Evolutionary conservation across 1,139 yeast species (phyloP), one percentile per base, ranked within the genome.

Genomic region (Pneumocystis sp.): DNA sequence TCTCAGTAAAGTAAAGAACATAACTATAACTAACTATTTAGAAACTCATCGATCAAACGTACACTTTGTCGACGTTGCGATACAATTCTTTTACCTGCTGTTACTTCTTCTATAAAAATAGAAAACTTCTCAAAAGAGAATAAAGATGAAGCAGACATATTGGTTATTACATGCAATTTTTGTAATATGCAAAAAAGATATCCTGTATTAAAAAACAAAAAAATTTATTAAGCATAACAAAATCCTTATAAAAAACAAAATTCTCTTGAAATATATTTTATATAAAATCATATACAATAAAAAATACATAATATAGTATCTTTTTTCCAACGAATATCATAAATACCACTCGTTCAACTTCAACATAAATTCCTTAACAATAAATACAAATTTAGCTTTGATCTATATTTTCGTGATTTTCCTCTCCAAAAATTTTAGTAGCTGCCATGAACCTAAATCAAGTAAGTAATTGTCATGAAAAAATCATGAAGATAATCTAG

Each of bases 361-460:
- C 2, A 2, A 25, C 17, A 50, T 50, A 50, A 25, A 50, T 12
- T 21, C n/a, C 12, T 40, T 37, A 8, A 12, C 12, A 50, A 8
- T 4, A 50, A 21, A 25, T 8, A 7, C 21, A 21, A 50, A 25
- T 25, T 25, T 50, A 25, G 21, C 21, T 25, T 25, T 25, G 15
- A 8, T 12, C 57, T 7, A 12, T 29, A 31, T 29, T 59, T 29
- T 39, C 34, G 21, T 62, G 57, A 45, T 63, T 62, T 63, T 66
- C 67, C 40, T 66, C 67, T 15, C 65, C 87, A 72, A 83, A 83
- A n/a, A 83, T 85, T 60, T 80, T 78, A 70, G 83, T 85, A 70
- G 84, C 80, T 3, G 86, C 85, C 86, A 83, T 83, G 70, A 84
- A 82, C 69, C 78, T 76, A 60, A 19, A 37, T 17, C 63, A 65